Evolutionary conservation across 805 yeast genomes (phyloP).

Genomic region (Pichia nakasei): DNA sequence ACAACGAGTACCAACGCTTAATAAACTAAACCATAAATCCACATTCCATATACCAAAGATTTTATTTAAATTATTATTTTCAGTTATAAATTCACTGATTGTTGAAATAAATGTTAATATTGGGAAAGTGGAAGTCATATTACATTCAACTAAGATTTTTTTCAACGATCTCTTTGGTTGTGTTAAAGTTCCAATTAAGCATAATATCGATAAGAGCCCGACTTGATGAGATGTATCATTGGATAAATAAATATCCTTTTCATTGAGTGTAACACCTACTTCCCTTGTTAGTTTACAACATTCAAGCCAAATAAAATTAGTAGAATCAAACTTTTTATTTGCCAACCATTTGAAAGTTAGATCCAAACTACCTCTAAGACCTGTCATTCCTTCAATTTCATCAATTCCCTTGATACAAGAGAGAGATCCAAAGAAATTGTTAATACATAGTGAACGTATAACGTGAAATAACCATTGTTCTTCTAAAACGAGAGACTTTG

Average conservation of each 20-base stretch:
- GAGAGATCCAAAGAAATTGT: constrained; percentile 12
- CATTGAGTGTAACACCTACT: constrained; percentile 7
- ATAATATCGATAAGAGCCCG: constrained; percentile 2
- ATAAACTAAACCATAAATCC: constrained; percentile 8
- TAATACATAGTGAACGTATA: constrained; percentile 6
- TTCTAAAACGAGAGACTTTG: constrained; percentile 18
- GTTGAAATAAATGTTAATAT: constrained; percentile 4
- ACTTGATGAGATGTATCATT: not conserved
- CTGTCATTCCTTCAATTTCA: constrained; percentile 13
- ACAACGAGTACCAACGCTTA: constrained; percentile 10
- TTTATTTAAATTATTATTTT: not conserved
- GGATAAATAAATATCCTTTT: not conserved
- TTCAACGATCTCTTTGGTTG: constrained; percentile 10
- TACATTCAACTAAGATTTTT: constrained; percentile 12
- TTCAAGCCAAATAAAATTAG: constrained; percentile 6
- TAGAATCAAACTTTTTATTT: not conserved
- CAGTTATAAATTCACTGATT: not conserved
- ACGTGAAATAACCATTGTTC: constrained; percentile 15
- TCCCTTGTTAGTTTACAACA: constrained; percentile 2
- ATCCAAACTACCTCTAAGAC: constrained; percentile 12
- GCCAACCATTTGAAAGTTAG: constrained; percentile 8
- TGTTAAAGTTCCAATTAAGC: constrained; percentile 6
- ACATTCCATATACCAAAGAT: constrained; percentile 12
- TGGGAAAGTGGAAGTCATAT: constrained; percentile 10
- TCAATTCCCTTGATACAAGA: constrained; percentile 20